Conservation (phyloP, 2,329 filamentous ascomycete genomes). For the Coniella vitis region DNA sequence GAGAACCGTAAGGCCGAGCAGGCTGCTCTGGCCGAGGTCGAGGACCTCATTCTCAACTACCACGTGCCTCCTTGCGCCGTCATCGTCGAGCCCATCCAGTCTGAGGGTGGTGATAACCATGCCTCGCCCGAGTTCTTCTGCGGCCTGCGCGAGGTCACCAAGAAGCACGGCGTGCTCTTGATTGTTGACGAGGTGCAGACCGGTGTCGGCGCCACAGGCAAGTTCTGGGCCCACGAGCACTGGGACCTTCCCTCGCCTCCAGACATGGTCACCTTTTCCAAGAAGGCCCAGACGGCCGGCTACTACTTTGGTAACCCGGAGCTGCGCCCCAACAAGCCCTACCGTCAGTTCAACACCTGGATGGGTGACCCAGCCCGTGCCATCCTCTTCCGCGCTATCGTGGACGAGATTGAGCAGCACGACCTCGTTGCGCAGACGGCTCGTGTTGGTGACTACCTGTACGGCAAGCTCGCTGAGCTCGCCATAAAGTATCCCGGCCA, state of each 20-base stretch:
- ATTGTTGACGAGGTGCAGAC: slow-evolving; percentile 96
- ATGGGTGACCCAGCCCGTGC: slow-evolving; percentile 87
- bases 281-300: slow-evolving; percentile 90
- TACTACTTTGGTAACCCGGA: slow-evolving; percentile 83
- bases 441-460: slow-evolving; percentile 72
- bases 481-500: slow-evolving; percentile 65
- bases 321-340: slow-evolving; percentile 83
- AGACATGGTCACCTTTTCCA: slow-evolving; percentile 92
- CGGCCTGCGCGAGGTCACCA: slow-evolving; percentile 71
- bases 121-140: slow-evolving; percentile 83
- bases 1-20: slow-evolving; percentile 81
- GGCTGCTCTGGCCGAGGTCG: slow-evolving; percentile 74
- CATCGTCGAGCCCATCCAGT: slow-evolving; percentile 85
- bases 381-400: slow-evolving; percentile 79
- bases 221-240: slow-evolving; percentile 96
- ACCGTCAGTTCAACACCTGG: slow-evolving; percentile 97
- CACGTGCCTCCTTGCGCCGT: slow-evolving; percentile 75
- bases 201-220: slow-evolving; percentile 83
- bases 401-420: slow-evolving; percentile 69
- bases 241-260: slow-evolving; percentile 75
- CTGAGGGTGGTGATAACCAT: slow-evolving; percentile 92
- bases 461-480: slow-evolving; percentile 59
- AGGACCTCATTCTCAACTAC: slow-evolving; percentile 72
- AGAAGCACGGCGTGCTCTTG: slow-evolving; percentile 69
- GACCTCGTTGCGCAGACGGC: slow-evolving; percentile 77